Evolutionary conservation across 768 basidiomycete species (phyloP).

Genomic region (Leucocoprinus sp.): DNA sequence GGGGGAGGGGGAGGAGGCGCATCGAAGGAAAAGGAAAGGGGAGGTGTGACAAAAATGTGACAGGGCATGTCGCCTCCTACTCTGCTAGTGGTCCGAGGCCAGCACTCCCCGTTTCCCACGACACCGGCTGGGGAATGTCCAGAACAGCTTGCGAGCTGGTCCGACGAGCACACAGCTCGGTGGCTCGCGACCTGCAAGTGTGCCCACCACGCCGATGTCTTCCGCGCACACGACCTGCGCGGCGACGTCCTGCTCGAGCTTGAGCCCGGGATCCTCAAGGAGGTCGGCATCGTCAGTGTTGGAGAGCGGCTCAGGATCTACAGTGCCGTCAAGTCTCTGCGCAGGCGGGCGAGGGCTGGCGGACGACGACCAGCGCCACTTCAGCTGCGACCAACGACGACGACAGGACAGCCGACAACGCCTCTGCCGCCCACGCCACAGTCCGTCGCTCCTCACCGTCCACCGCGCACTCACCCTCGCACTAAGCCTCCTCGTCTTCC

Average conservation of each 20-base stretch:
- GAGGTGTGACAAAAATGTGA: too few relatives aligned
- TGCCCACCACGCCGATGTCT: constrained; percentile 53
- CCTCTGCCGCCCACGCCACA: too few relatives aligned
- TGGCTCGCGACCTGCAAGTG: constrained; percentile 83
- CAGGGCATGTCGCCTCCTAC: too few relatives aligned
- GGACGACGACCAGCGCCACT: too few relatives aligned
- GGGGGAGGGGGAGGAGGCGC: constrained; percentile 4
- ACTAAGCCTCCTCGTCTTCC: constrained; percentile 21
- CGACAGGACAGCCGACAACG: too few relatives aligned
- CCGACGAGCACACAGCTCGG: constrained; percentile 56
- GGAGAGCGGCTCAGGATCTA: constrained; percentile 88
- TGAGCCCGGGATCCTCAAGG: constrained; percentile 79
- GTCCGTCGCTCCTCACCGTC: constrained; percentile 21
- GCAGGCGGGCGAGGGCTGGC: too few relatives aligned
- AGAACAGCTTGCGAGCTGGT: constrained; percentile 67
- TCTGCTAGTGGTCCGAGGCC: constrained; percentile 32
- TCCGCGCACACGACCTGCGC: constrained; percentile 83
- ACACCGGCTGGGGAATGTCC: constrained; percentile 32
- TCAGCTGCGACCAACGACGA: too few relatives aligned
- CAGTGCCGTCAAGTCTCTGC: constrained; percentile 73
- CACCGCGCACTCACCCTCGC: too few relatives aligned
- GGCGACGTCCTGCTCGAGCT: constrained; percentile 89
- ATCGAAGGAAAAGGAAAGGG: background rate
- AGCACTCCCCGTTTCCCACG: constrained; percentile 32
- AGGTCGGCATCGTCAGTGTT: constrained; percentile 84